Conservation (phyloP, 305 asterid species). For the Fraxinus xanthoxyloides region DNA sequence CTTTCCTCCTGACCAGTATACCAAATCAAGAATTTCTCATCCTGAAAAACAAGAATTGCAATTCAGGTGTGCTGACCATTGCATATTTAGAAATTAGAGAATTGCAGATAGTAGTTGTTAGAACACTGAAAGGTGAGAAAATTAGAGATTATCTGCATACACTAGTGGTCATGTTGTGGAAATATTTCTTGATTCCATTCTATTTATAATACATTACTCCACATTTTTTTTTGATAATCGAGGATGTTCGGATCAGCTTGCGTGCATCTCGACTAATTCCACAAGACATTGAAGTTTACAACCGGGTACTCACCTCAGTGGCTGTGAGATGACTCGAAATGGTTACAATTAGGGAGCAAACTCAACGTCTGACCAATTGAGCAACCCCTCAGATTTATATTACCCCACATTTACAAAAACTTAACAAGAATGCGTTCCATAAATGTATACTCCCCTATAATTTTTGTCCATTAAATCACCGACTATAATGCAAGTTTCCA, state of each 20-base stretch:
- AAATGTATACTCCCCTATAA: not conserved
- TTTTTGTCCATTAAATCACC: not conserved
- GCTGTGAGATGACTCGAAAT: no score
- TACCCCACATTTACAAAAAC: not conserved
- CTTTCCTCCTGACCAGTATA: constrained; percentile 46
- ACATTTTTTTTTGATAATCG: not conserved
- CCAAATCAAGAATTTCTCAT: constrained; percentile 45
- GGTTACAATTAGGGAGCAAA: no score
- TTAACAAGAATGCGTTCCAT: not conserved
- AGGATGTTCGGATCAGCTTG: no score
- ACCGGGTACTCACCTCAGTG: no score
- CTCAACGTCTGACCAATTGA: no score
- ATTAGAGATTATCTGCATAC: not conserved
- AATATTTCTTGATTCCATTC: not conserved
- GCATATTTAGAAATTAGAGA: not conserved
- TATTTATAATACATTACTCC: not conserved
- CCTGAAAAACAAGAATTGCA: constrained; percentile 27
- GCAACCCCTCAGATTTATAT: not conserved
- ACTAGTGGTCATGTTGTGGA: not conserved
- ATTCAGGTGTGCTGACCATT: not conserved
- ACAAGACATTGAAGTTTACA: no score
- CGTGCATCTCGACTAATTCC: no score
- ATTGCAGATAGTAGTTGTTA: not conserved
- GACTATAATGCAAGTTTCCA: not conserved
- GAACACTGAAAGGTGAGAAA: not conserved